Base-by-base conservation (phyloP, 306 rosid genomes). In the Abrus pulchellus region DNA sequence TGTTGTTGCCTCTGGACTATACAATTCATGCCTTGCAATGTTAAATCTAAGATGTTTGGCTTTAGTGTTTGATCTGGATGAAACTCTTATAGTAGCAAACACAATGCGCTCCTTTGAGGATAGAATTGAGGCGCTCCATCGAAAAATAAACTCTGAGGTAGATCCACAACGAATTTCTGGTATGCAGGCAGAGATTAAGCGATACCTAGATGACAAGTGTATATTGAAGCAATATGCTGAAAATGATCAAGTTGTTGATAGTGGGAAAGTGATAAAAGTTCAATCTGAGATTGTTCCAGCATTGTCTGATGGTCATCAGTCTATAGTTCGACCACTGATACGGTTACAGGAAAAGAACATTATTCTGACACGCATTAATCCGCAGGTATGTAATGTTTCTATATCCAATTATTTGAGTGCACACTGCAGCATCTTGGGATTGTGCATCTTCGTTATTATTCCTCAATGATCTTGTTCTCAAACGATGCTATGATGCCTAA, bases 51-150 rank as follows among this genome's bases (percentile, higher is more conserved):
- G 97, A 87, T 93, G 97, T 86, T 90, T 93, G 81, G 93, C 93
- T 66, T 91, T 93, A 83, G 97, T 93, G 65, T 93, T 93, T 83
- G 97, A 93, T 90, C 94, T 93, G 14, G 97, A 93, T 84, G 97
- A 93, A 84, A 93, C 97, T 9, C 97, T 93, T 57, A 80, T 93
- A 59, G 97, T 93, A 13, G 97, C 97, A 47, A 93, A 93, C 76
- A 93, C 97, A 84, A 87, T 91, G 97, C 94, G 97, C 11, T 93
- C 97, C 2, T 93, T 93, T 68, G 97, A 93, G 83, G 97, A 93
- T 80, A 84, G 92, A 83, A 93, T 93, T 80, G 97, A 93, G 45
- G 94, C 89, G 20, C 90, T 93, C 41, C 97, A 91, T 85, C 85
- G 97, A 74, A 93, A 91, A 87, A 75, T 93, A 60, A 91, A 48